Base-by-base conservation (phyloP, 768 basidiomycete genomes). In the Trichaptum fuscoviolaceum region DNA sequence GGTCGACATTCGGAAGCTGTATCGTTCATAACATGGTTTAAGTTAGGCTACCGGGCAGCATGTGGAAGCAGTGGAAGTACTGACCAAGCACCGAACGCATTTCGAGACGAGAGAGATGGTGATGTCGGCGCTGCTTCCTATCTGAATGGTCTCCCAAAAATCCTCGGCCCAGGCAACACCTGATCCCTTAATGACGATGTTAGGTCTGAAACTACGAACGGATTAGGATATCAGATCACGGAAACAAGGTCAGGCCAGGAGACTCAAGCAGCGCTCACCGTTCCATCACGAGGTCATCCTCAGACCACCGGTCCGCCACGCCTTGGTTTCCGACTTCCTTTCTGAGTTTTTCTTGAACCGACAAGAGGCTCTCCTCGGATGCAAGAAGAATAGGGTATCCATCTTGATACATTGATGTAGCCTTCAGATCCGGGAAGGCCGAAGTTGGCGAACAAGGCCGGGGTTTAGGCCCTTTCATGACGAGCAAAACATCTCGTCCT, bases 91-190 rank as follows among this genome's bases (percentile, higher is more conserved):
- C 63, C 91, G 85, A 35, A 84, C 73, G 73, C 90, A 92, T 67
- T 86, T 86, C 12, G 85, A 86, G 25, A 93, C 90, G 2, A 92
- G 77, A 20, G 80, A 79, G 66, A 92, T 80, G 12, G 73, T 66
- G 30, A 72, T 69, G 34, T 83, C 82, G 24, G 30, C 59, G 59
- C 23, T 25, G 15, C 18, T 34, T 25, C 59, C 59, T 70, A 91
- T 81, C 4, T 75, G 69, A 52, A 92, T 82, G 73, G 87, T 85
- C 67, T 85, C 83, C 84, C 89, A 86, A 42, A 79, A 74, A 70
- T 93, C 91, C 73, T 93, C 91, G 10, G 85, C 82, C 73, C 91
- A 93, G 5, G 91, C 84, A 3, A 81, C 82, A 1, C 84, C 88
- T 1, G 80, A 78, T 20, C 91, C 91, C 64, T 77, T 77, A 69